phyloP scores from a whole-genome alignment of 257 asterid genomes.

The Solanum paucissectum region DNA sequence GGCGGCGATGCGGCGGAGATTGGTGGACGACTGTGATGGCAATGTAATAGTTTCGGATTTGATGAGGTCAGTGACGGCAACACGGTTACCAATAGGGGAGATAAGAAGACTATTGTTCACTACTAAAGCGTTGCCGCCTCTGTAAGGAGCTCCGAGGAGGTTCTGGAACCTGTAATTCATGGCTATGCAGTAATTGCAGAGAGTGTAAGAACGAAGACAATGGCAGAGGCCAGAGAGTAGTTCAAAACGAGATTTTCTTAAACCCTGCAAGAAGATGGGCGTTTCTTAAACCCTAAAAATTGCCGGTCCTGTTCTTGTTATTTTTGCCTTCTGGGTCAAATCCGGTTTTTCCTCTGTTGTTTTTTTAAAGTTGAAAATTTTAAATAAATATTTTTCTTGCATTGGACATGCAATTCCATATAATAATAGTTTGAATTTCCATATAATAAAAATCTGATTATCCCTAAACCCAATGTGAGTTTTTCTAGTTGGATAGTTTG shows the following conservation, averaged over 20 bases:
- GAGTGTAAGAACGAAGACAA: not conserved
- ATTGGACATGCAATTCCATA: not conserved
- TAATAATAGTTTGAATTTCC: too few relatives aligned
- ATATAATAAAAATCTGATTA: too few relatives aligned
- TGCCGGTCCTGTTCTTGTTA: not conserved
- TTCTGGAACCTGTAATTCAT: slow-evolving; percentile 86
- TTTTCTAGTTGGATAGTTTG: too few relatives aligned
- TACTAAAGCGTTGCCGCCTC: slow-evolving; percentile 73
- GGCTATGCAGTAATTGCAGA: not conserved
- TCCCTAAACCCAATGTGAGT: too few relatives aligned
- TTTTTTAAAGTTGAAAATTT: not conserved
- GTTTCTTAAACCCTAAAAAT: not conserved
- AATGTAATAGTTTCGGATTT: slow-evolving; percentile 72
- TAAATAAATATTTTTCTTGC: not conserved
- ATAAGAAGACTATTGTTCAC: slow-evolving; percentile 47
- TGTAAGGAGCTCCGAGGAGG: slow-evolving; percentile 92
- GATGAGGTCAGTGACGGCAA: slow-evolving; percentile 82
- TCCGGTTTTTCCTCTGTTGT: not conserved
- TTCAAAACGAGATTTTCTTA: not conserved
- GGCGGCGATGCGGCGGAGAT: slow-evolving; percentile 68
- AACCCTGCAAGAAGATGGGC: not conserved
- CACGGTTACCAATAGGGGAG: slow-evolving; percentile 86
- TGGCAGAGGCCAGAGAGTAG: not conserved
- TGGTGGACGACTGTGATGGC: slow-evolving; percentile 80
- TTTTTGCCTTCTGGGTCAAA: not conserved